Percentiles rank a stretch among this genome's conserved stretches.
phyloP scores from a whole-genome alignment of 2,329 filamentous ascomycete species.

The Periconia digitata region DNA sequence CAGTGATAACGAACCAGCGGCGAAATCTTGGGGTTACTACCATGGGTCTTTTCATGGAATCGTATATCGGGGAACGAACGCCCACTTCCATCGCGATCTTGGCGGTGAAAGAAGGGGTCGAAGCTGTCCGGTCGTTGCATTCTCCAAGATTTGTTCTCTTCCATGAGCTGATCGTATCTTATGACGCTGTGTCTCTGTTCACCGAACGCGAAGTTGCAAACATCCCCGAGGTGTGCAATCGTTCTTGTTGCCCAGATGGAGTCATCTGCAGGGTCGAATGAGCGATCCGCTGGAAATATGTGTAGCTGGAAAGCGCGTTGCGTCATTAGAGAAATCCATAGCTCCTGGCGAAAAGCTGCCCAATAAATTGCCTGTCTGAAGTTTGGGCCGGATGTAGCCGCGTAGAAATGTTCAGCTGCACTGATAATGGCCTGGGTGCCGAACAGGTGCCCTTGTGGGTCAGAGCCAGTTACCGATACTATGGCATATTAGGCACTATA shows the following conservation, averaged over 20 bases:
- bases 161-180: slow-evolving; percentile 34
- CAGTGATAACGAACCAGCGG: neutral
- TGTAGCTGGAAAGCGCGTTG: slow-evolving; percentile 40
- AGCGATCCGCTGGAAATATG: slow-evolving; percentile 43
- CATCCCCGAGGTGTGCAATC: slow-evolving; percentile 42
- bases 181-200: slow-evolving; percentile 34
- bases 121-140: slow-evolving; percentile 35
- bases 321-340: slow-evolving; percentile 42
- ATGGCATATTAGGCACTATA: slow-evolving; percentile 1
- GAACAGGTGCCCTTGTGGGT: slow-evolving; percentile 43
- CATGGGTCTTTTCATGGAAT: slow-evolving; percentile 38
- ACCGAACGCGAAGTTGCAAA: slow-evolving; percentile 40
- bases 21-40: slow-evolving; percentile 5
- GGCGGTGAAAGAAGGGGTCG: slow-evolving; percentile 36
- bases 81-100: slow-evolving; percentile 36
- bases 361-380: slow-evolving; percentile 42
- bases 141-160: slow-evolving; percentile 39
- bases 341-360: slow-evolving; percentile 42
- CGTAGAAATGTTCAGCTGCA: slow-evolving; percentile 36
- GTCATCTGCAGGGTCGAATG: slow-evolving; percentile 43
- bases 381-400: slow-evolving; percentile 31
- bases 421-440: slow-evolving; percentile 42
- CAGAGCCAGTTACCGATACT: slow-evolving; percentile 35
- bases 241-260: slow-evolving; percentile 47
- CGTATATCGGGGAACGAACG: slow-evolving; percentile 39